Evolutionary conservation across 805 yeast species (phyloP).

Genomic region (Yarrowia sp.): DNA sequence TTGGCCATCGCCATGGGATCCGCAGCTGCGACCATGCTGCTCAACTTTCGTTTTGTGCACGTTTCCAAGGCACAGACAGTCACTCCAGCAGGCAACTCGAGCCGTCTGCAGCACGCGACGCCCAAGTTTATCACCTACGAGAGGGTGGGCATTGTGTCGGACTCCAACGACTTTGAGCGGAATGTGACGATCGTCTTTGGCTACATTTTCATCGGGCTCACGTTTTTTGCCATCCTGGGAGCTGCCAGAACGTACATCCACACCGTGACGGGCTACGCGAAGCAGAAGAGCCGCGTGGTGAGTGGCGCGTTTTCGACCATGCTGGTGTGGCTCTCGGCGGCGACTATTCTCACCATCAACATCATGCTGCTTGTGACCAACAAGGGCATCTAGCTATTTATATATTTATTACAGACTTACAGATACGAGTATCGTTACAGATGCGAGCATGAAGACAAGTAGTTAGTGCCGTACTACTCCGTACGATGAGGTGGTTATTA

Average conservation of each 20-base stretch:
- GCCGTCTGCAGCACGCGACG: not conserved
- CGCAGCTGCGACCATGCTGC: slow-evolving; percentile 2
- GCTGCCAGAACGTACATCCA: slow-evolving; percentile 5
- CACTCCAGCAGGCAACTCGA: not conserved
- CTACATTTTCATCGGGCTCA: slow-evolving; percentile 9
- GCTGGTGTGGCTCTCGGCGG: slow-evolving; percentile 1
- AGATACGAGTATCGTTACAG: not conserved
- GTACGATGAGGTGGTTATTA: too few relatives aligned
- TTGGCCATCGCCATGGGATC: slow-evolving; percentile 2
- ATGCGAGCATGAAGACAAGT: too few relatives aligned
- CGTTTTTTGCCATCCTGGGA: not conserved
- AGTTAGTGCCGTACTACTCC: too few relatives aligned
- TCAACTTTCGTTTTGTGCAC: slow-evolving; percentile 16
- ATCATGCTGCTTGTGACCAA: not conserved
- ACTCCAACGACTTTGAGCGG: slow-evolving; percentile 1
- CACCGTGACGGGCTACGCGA: slow-evolving; percentile 15
- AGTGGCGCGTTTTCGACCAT: slow-evolving; percentile 2
- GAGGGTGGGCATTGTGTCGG: not conserved
- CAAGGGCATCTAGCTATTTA: not conserved
- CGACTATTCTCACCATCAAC: not conserved
- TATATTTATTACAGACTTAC: too few relatives aligned
- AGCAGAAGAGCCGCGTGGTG: slow-evolving; percentile 1
- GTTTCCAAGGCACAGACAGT: not conserved
- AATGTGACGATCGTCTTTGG: slow-evolving; percentile 12
- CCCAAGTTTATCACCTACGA: not conserved